These are phyloP conservation scores for Acanthamoeba rhysodes DNA, from an alignment of 208 protist species.

Conservation along the genomic window DNA sequence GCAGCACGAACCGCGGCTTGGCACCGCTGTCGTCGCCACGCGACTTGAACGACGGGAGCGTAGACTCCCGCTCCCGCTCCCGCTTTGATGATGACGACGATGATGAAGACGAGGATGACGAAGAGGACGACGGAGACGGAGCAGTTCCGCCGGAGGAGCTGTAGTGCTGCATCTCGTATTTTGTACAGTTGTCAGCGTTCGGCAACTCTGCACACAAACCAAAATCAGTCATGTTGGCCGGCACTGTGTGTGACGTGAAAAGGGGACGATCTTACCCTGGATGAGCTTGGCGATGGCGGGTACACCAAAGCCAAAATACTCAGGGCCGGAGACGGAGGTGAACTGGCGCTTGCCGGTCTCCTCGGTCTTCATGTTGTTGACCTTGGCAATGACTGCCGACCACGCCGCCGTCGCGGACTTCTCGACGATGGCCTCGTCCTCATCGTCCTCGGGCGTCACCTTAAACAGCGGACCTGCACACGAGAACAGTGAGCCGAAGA, in stretches of 20 bases:
- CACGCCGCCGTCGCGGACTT: slow-evolving; percentile 72
- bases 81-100: background rate
- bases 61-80: background rate
- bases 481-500: background rate
- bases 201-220: slow-evolving; percentile 34
- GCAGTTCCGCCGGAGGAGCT: background rate
- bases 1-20: slow-evolving; percentile 61
- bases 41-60: slow-evolving; percentile 49
- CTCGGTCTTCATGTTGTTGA: slow-evolving; percentile 74
- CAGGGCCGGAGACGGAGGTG: slow-evolving; percentile 69
- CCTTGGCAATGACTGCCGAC: slow-evolving; percentile 63
- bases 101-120: background rate
- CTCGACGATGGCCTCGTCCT: slow-evolving; percentile 41
- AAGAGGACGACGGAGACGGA: slow-evolving; percentile 18
- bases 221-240: background rate
- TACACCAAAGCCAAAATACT: slow-evolving; percentile 70
- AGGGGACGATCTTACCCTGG: background rate
- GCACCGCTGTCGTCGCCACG: background rate
- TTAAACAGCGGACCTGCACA: slow-evolving; percentile 66
- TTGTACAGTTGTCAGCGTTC: slow-evolving; percentile 65
- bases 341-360: slow-evolving; percentile 70
- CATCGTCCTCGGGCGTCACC: slow-evolving; percentile 63
- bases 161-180: slow-evolving; percentile 71
- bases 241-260: background rate
- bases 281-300: slow-evolving; percentile 74